phyloP scores from a whole-genome alignment of 257 asterid genomes.

The Solanum dulcamara region DNA sequence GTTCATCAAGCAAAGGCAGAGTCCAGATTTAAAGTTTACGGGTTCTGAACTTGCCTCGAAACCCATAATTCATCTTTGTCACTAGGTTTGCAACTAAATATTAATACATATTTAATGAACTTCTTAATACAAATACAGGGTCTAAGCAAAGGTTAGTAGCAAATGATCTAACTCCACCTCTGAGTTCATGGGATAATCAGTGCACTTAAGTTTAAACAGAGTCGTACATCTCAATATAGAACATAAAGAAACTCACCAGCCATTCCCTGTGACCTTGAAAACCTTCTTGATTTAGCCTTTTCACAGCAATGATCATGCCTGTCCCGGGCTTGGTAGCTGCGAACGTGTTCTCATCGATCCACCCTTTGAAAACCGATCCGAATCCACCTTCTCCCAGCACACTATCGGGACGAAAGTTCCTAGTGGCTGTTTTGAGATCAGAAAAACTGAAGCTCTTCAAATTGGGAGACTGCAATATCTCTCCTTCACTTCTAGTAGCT shows the following conservation, averaged over 20 bases:
- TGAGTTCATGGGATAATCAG: not conserved
- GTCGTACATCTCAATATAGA: not conserved
- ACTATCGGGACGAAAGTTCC: constrained; percentile 81
- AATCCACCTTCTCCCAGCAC: constrained; percentile 84
- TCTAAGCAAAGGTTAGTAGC: not conserved
- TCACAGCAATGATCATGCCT: constrained; percentile 68
- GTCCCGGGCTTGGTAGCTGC: constrained; percentile 72
- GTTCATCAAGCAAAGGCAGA: not conserved
- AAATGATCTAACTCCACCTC: not conserved
- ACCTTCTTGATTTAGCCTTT: constrained; percentile 63
- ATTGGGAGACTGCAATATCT: constrained; percentile 70
- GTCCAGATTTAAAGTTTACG: not conserved
- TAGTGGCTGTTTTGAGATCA: constrained; percentile 61
- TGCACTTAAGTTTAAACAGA: not conserved
- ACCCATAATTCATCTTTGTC: not conserved
- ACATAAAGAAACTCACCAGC: constrained; percentile 51
- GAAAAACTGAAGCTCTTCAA: constrained; percentile 52
- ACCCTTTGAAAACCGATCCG: constrained; percentile 84
- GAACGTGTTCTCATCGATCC: constrained; percentile 63
- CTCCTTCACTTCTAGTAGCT: constrained; percentile 68
- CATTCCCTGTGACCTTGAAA: constrained; percentile 80
- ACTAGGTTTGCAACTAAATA: not conserved
- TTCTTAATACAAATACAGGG: not conserved
- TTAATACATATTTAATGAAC: not conserved
- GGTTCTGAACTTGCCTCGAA: not conserved